phyloP scores from a whole-genome alignment of 2,329 filamentous ascomycete genomes.

The Talaromyces sp. region DNA sequence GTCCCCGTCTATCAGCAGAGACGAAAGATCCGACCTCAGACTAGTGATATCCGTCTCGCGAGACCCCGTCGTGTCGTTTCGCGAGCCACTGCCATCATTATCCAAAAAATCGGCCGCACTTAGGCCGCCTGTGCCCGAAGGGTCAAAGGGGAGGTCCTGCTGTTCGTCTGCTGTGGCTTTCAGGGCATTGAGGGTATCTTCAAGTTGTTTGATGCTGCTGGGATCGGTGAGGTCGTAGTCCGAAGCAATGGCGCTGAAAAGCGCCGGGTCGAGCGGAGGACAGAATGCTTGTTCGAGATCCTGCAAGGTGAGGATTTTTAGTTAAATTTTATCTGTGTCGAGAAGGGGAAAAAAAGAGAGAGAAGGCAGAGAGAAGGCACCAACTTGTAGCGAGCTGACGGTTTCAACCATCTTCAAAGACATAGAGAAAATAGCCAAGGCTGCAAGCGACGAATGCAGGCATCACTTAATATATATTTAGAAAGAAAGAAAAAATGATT shows the following conservation, averaged over 20 bases:
- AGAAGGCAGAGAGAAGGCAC: background rate
- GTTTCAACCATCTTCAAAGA: conserved; percentile 22
- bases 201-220: conserved; percentile 51
- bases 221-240: conserved; percentile 65
- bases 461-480: conserved; percentile 15
- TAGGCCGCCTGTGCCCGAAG: conserved; percentile 62
- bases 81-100: conserved; percentile 24
- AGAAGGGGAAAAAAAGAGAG: background rate
- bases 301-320: conserved; percentile 15
- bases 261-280: conserved; percentile 69
- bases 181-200: conserved; percentile 59
- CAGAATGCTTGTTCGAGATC: conserved; percentile 64
- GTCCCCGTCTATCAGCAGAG: conserved; percentile 24
- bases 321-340: background rate
- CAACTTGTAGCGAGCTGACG: conserved; percentile 6
- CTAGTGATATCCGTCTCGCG: conserved; percentile 49
- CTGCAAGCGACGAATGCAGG: conserved; percentile 12
- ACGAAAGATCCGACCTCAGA: conserved; percentile 44
- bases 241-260: conserved; percentile 68
- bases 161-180: conserved; percentile 69
- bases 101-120: conserved; percentile 19
- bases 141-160: conserved; percentile 63
- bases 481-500: background rate
- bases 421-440: conserved; percentile 15
- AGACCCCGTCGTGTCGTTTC: conserved; percentile 33